Evolutionary conservation across 495 filamentous ascomycete genomes (phyloP), one percentile per base, ranked within the genome.

Genomic region (Hyaloscypha hepaticicola): DNA sequence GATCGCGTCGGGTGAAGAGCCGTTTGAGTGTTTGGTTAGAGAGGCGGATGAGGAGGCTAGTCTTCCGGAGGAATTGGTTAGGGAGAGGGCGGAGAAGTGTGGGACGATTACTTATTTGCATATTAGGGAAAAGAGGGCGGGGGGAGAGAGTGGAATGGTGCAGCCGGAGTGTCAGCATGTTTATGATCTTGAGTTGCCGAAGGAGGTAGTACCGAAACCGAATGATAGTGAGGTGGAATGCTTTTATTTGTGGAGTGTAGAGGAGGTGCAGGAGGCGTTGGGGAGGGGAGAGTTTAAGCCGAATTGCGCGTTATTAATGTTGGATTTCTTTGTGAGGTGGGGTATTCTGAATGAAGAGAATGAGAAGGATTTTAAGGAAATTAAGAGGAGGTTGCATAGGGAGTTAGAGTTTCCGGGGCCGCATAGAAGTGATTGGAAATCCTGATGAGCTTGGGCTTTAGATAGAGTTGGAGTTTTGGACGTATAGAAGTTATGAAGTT

Each of bases 81-180:
- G 87, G 27, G 76, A 78, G 45, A 74, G 77, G 7, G 83, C 84
- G 6, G 82, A 77, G 56, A 73, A 83, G 2, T 79, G 75, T 5
- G 91, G 93, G n/a, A 87, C 83, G 48, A 82, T 96, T 53, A 90
- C 92, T 0, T 98, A 97, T 74, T 88, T 92, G 61, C 88, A 95
- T 76, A 82, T 96, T 61, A 86, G 94, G 12, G 88, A 92, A 67
- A 75, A 81, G 61, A 80, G 85, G 9, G 88, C 92, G 0, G 94
- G 94, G 1, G 95, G 96, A 2, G 94, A 98, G 73, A 85, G 81
- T 8, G 90, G 90, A n/a, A 78, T 96, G 63, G 77, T 96, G 65
- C 96, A 97, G 75, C 95, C 95, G 0, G 96, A 98, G 76, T 88
- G 89, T 69, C 81, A 99, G 72, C 97, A 93, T 79, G 81, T 96